Conservation (phyloP, 768 basidiomycete genomes). For the Serendipita sp. region DNA sequence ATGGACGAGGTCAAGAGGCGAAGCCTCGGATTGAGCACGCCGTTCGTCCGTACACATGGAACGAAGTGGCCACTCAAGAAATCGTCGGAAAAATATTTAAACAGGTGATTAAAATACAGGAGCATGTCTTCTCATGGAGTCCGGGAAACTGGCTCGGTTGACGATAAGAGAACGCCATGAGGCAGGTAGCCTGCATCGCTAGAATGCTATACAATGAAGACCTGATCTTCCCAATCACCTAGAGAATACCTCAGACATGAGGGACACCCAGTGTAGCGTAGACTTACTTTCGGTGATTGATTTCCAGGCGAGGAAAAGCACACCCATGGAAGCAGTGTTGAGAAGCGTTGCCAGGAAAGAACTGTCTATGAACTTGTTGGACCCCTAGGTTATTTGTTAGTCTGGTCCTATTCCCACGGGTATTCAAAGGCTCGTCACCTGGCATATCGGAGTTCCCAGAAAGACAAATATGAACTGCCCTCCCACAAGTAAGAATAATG, state of each 20-base stretch:
- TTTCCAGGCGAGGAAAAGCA: conserved; percentile 63
- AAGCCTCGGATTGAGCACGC: background rate
- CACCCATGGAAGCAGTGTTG: conserved; percentile 55
- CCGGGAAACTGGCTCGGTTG: too few relatives aligned
- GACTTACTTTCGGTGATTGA: conserved; percentile 73
- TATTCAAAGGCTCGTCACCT: conserved; percentile 22
- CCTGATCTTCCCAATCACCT: conserved; percentile 6
- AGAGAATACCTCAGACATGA: background rate
- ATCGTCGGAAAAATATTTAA: background rate
- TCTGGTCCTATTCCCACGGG: background rate
- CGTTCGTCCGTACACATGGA: background rate
- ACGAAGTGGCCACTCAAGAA: background rate
- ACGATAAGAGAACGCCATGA: background rate
- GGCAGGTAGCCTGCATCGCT: background rate
- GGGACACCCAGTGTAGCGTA: background rate
- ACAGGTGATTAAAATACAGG: background rate
- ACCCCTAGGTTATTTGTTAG: background rate
- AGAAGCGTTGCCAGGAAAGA: conserved; percentile 74
- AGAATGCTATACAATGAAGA: background rate
- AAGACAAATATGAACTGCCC: conserved; percentile 75
- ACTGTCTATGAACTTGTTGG: conserved; percentile 61
- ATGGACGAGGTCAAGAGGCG: background rate
- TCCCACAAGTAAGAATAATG: conserved; percentile 62
- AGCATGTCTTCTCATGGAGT: too few relatives aligned
- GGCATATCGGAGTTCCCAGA: conserved; percentile 60